phyloP scores from a whole-genome alignment of 2,329 filamentous ascomycete species.

The Beauveria bassiana region DNA sequence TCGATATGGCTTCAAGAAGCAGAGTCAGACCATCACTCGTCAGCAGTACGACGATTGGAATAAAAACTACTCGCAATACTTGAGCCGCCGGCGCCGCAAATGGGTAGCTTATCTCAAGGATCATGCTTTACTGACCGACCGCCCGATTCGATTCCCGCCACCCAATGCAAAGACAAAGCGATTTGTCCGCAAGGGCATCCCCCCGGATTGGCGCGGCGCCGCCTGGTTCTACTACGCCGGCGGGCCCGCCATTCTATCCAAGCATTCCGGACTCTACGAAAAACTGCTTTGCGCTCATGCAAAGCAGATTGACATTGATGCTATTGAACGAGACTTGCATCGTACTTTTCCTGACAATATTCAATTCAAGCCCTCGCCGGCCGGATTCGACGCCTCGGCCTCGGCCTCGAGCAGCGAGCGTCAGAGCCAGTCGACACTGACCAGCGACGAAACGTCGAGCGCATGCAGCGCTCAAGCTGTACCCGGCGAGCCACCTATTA shows the following conservation, averaged over 20 bases:
- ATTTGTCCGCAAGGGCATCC: slow-evolving; percentile 88
- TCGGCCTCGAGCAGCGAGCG: slow-evolving; percentile 24
- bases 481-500: slow-evolving; percentile 63
- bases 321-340: slow-evolving; percentile 89
- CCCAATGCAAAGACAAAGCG: slow-evolving; percentile 78
- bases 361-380: slow-evolving; percentile 63
- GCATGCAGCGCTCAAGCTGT: slow-evolving; percentile 21
- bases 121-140: slow-evolving; percentile 61
- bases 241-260: slow-evolving; percentile 69
- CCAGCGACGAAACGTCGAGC: slow-evolving; percentile 27
- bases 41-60: slow-evolving; percentile 81
- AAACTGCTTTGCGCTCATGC: slow-evolving; percentile 57
- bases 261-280: slow-evolving; percentile 70
- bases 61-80: slow-evolving; percentile 62
- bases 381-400: slow-evolving; percentile 20
- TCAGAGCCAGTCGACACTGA: slow-evolving; percentile 30
- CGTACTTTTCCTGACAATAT: slow-evolving; percentile 93
- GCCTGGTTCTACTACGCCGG: slow-evolving; percentile 97
- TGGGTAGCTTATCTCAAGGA: slow-evolving; percentile 75
- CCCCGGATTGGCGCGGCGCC: slow-evolving; percentile 86
- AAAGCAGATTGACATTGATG: slow-evolving; percentile 69
- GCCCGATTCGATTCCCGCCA: slow-evolving; percentile 70
- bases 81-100: slow-evolving; percentile 68
- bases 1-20: slow-evolving; percentile 87
- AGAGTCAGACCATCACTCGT: slow-evolving; percentile 67